Base-by-base conservation (phyloP, 306 rosid genomes). In the Cucumis cinereus region DNA sequence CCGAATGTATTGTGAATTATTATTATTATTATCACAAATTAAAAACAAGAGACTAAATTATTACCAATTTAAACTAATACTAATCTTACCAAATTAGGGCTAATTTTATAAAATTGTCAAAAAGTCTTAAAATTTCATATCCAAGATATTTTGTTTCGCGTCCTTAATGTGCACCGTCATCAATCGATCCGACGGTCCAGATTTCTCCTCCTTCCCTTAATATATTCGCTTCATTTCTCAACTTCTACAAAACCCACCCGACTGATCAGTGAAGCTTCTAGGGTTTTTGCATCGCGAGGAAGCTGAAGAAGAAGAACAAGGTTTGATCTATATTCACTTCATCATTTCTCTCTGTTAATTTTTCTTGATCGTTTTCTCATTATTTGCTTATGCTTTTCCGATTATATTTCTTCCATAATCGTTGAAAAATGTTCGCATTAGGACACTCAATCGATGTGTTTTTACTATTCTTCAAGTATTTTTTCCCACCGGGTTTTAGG, bases 211-310 rank as follows among this genome's bases (percentile, higher is more conserved):
- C 76, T 28, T 49, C 47, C 1, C 16, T 36, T 36, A 1, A 33
- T 74, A 33, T 36, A 74, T 55, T 52, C 30, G 19, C 30, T 33
- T 35, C 1, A 52, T 11, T 54, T 54, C 20, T 14, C 33, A 2
- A 0, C 2, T 36, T 24, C 66, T 0, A 13, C 7, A 70, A 13
- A 70, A 24, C 7, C 16, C 52, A 30, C 35, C 12, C 16, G 17
- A 11, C 77, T 20, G 67, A 33, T 54, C 77, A 52, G 7, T 30
- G 35, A 30, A 7, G 35, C 11, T 35, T 14, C 52, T 74, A 74
- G 77, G 77, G 77, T 74, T 74, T 36, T 74, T 36, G 77, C 24
- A 55, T 74, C 38, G 66, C 38, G 8, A n/a, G 36, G 53, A 8
- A 36, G 38, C 12, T n/a, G 77, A 74, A 0, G 35, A 30, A 30